phyloP scores from a whole-genome alignment of 176 grass and related monocot genomes.

The Areca catechu region DNA sequence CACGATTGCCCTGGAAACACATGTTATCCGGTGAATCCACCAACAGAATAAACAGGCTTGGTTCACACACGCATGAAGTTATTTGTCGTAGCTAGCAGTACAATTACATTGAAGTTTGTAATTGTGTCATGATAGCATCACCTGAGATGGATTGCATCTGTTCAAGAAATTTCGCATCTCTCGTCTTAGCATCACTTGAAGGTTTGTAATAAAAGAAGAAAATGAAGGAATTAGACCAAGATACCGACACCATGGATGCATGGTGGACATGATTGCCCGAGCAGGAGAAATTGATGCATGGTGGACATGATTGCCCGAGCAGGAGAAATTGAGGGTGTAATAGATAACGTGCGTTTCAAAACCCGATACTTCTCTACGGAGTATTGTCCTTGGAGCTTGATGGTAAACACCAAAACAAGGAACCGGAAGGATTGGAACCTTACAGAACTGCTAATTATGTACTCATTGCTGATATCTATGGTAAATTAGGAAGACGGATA shows the following conservation, averaged over 20 bases:
- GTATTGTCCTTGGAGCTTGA: conserved; percentile 37
- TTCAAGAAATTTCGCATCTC: no score
- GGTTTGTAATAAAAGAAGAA: neutral
- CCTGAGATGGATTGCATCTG: no score
- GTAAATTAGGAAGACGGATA: conserved; percentile 25
- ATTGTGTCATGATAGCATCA: no score
- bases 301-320: conserved; percentile 9
- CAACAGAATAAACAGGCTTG: no score
- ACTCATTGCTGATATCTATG: conserved; percentile 26
- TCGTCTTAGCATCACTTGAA: no score
- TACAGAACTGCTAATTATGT: conserved; percentile 26
- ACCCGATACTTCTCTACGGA: conserved; percentile 24
- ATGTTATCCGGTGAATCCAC: no score
- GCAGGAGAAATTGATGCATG: conserved; percentile 25
- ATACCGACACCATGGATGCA: conserved; percentile 28
- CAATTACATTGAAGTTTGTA: no score
- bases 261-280: conserved; percentile 28
- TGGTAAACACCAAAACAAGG: conserved; percentile 28
- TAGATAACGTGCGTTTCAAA: conserved; percentile 27
- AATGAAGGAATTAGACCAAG: conserved; percentile 1
- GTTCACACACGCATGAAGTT: no score
- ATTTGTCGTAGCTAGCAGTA: no score
- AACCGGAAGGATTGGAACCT: conserved; percentile 20
- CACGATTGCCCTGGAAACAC: no score
- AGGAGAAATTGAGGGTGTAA: conserved; percentile 22